phyloP scores from a whole-genome alignment of 2,329 filamentous ascomycete genomes.

The Alternaria gansuensis region DNA sequence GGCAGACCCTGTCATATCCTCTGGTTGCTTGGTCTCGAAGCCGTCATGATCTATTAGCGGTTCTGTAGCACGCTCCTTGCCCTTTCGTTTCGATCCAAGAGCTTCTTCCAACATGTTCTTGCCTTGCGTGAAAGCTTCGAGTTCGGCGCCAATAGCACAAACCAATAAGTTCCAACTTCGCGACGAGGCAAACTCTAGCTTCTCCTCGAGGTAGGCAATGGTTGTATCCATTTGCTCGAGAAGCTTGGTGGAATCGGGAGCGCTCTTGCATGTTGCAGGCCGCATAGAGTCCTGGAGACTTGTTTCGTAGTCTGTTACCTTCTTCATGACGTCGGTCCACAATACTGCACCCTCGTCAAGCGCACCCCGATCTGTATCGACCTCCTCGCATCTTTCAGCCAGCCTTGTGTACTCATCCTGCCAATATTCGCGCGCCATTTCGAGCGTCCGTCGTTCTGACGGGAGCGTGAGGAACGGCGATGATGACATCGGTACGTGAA shows the following conservation, averaged over 20 bases:
- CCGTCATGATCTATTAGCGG: constrained; percentile 33
- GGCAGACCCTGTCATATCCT: constrained; percentile 44
- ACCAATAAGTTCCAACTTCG: constrained; percentile 78
- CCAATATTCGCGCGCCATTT: constrained; percentile 78
- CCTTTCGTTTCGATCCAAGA: constrained; percentile 42
- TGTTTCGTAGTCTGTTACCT: constrained; percentile 72
- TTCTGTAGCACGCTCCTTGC: constrained; percentile 39
- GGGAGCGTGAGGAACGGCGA: constrained; percentile 67
- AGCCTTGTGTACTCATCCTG: constrained; percentile 68
- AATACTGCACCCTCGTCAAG: constrained; percentile 72
- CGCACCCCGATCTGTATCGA: constrained; percentile 69
- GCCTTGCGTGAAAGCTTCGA: constrained; percentile 72
- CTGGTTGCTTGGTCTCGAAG: constrained; percentile 26
- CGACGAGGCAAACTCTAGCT: constrained; percentile 65
- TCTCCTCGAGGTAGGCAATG: constrained; percentile 64
- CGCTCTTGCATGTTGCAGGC: constrained; percentile 28
- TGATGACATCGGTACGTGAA: constrained; percentile 40
- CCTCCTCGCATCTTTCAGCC: constrained; percentile 63
- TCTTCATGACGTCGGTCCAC: constrained; percentile 70
- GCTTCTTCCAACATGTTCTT: constrained; percentile 63
- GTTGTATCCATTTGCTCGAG: constrained; percentile 64
- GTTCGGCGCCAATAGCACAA: constrained; percentile 76
- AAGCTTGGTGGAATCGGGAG: constrained; percentile 29
- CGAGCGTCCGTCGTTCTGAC: constrained; percentile 70
- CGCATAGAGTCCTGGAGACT: constrained; percentile 66